Evolutionary conservation across 2,329 filamentous ascomycete species (phyloP), one percentile per base, ranked within the genome.

Genomic region (Neofusicoccum ribis): DNA sequence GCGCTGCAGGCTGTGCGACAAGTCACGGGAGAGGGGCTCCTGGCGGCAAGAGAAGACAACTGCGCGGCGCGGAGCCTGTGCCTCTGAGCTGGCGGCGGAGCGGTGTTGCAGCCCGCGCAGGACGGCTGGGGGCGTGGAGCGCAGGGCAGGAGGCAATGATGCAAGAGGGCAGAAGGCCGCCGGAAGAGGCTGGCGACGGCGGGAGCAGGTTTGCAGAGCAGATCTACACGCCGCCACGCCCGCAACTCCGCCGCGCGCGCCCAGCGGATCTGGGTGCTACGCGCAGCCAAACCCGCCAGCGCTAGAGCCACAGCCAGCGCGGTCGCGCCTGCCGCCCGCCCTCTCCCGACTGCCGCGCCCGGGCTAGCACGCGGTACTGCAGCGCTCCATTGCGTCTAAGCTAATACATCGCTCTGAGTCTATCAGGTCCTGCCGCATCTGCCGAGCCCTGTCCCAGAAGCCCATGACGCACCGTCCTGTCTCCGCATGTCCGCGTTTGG

Each of bases 21-120:
- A 47, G 56, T 60, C 56, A 60, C 56, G 56, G 56, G 56, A 60
- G 56, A 60, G 56, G 56, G 56, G 56, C 54, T 43, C 15, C 39
- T 50, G 47, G 47, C 27, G 27, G 27, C 27, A 31, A 31, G 27
- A 31, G 27, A 31, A 31, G 27, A 31, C 27, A 31, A 31, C 27
- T 31, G 27, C 27, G 27, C 27, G 5, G 27, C 27, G 27, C 27
- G 37, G 37, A 39, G 37, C 9, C 37, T 20, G 23, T 50, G 51
- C 36, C 14, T n/a, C 41, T 11, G 14, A 39, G 37, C 23, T 20
- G 12, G 23, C 52, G 39, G 17, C 49, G 34, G 49, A 15, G 17
- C 34, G 27, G 34, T 34, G 50, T 56, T 34, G 52, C n/a, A 36
- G 37, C 36, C 36, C 23, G 52, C 54, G 41, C 54, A 46, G 31